Percentiles rank a stretch among this genome's conserved stretches.
Evolutionary conservation across 495 filamentous ascomycete genomes (phyloP).

Genomic region (Letharia lupina): DNA sequence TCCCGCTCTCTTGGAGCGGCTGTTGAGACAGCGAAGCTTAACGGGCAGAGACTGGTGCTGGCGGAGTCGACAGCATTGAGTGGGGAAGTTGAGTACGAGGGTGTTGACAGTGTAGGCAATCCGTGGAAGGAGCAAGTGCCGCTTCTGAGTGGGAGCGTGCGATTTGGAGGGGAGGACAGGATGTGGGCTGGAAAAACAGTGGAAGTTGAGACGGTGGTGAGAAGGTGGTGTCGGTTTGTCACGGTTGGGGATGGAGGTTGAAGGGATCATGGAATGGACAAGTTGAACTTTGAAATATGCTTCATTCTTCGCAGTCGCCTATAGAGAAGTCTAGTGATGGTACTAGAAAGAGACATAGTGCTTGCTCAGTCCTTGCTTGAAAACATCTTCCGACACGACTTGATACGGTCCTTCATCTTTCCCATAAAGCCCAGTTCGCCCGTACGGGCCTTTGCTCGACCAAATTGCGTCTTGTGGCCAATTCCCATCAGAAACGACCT

Average conservation of each 20-base stretch:
- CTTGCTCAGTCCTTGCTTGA: constrained; percentile 32
- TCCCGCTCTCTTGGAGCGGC: constrained; percentile 57
- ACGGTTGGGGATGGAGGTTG: constrained; percentile 2
- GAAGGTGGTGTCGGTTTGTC: constrained; percentile 65
- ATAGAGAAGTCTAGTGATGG: background rate
- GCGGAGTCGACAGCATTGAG: constrained; percentile 30
- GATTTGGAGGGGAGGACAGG: constrained; percentile 45
- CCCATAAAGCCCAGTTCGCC: constrained; percentile 44
- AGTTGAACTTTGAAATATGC: background rate
- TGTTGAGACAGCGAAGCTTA: constrained; percentile 52
- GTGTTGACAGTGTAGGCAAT: constrained; percentile 26
- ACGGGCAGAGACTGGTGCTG: constrained; percentile 33
- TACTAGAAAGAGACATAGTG: constrained; percentile 14
- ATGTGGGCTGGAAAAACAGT: constrained; percentile 61
- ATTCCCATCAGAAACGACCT: constrained; percentile 31
- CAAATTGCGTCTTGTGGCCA: constrained; percentile 33
- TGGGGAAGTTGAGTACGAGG: constrained; percentile 27
- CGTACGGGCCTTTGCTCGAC: constrained; percentile 44
- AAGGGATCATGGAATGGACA: background rate
- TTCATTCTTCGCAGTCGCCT: background rate
- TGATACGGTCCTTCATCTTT: constrained; percentile 39
- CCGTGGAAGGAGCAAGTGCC: constrained; percentile 51
- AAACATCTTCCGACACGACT: constrained; percentile 35
- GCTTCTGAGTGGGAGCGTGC: constrained; percentile 52
- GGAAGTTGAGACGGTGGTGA: constrained; percentile 52